Evolutionary conservation across 176 grass and related monocot genomes (phyloP), one percentile per base, ranked within the genome.

Genomic region (Lolium multiflorum): DNA sequence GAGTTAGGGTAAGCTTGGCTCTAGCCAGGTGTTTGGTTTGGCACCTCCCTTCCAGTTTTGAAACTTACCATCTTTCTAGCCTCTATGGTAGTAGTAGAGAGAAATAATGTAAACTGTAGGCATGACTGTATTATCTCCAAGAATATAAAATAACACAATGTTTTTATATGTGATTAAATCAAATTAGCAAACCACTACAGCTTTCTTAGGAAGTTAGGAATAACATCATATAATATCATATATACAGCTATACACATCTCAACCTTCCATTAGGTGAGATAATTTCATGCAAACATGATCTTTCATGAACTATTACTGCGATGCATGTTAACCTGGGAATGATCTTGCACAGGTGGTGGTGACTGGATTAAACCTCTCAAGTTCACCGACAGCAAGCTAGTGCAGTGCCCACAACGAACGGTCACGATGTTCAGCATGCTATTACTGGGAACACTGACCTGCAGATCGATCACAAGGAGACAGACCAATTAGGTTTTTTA

Each of bases 361-460:
- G 88, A 82, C 67, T 89, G 88, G 25, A 82, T 49, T 26, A 87
- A 46, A 51, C 88, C 76, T 85, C 89, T 81, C 81, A 95, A 71
- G 81, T 92, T 89, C 43, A 95, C 93, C n/a, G 93, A 89, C 62
- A 95, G 78, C 51, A 95, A 31, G 50, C 87, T 95, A 71, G 91
- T 82, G 82, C 93, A 95, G 37, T 89, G 86, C 3, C 88, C 93
- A 85, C 93, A 95, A 71, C 93, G 84, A 38, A 95, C 93, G 44
- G 93, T 92, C 55, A 92, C 88, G 41, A 95, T 54, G 83, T 95
- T 85, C 52, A 89, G 39, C 89, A 92, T 85, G 69, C 74, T 92
- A 4, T 87, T 84, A 68, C 89, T 65, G 2, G 93, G 93, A 56
- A 95, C 88, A 79, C 80, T 95, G 57, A 95, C 93, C 93, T 95